Base-by-base conservation (phyloP, 129 eudicot genomes). In the Centaurea solstitialis region DNA sequence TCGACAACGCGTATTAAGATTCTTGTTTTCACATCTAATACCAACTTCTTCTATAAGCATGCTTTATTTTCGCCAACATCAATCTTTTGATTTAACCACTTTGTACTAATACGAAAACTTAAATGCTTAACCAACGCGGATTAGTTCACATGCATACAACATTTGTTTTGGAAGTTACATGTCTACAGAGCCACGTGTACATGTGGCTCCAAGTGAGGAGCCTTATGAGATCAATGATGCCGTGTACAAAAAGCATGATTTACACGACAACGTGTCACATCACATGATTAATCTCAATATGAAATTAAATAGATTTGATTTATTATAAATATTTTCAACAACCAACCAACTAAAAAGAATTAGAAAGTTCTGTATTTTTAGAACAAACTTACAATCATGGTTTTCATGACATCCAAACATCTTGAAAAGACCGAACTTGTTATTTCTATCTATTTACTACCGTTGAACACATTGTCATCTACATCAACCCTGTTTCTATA, bases 1-100 rank as follows among this genome's bases (percentile, higher is more conserved):
- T 30, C 70, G 47, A 47, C 28, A 21, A 70, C 76, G 82, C 76
- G 76, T 79, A 69, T 50, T 9, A 33, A 30, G 18, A 79, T 69
- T 79, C 70, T 45, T 70, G 68, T 79, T 50, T 79, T 50, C 76
- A 69, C 76, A 69, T 70, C 21, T 23, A 50, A 28, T 23, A 24
- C 45, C 39, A 77, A 77, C 71, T 35, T 37, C 17, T 22, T 12
- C n/a, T 13, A 20, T 64, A 21, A 65, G 23, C 1, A 65, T 77
- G 15, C n/a, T 1, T 10, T 28, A 76, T 20, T 4, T 22, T 59
- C 11, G 20, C 50, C 41, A 26, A 1, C 47, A 75, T 75, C 69
- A 75, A 33, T 57, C 1, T 30, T 15, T 13, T 30, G 45, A 35
- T n/a, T 57, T 57, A 57, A 57, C 22, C 22, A 4, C 22, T 57